Base-by-base conservation (phyloP, 768 basidiomycete species). In the Calocera cornea region DNA sequence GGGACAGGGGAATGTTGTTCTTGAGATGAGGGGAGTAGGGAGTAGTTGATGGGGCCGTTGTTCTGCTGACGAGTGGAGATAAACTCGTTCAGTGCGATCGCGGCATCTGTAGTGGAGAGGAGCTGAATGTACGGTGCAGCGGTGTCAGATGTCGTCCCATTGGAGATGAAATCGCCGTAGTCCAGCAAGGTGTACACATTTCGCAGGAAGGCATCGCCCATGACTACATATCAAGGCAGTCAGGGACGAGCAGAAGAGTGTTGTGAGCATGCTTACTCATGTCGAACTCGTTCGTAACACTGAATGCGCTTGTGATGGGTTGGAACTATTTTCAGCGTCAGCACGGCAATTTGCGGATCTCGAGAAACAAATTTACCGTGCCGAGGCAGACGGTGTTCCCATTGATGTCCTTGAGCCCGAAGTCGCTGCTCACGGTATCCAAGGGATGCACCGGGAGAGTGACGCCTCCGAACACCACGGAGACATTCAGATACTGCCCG, bases 391-490 rank as follows among this genome's bases (percentile, higher is more conserved):
- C 81, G 66, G 80, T 75, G 69, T 78, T 81, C 44, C 88, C 88
- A 16, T 77, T 75, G 8, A 67, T 71, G 72, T 83, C 79, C 10
- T 76, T 76, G 66, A 80, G 78, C 41, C 72, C 71, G 66, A 86
- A 84, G 71, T 88, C 88, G 73, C 83, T 65, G 65, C 77, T 70
- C 67, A 86, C 79, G 66, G 81, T 77, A 69, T 92, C 90, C 29
- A 92, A 77, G 19, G 90, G 90, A 73, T 91, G 88, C 0, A 92
- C 77, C 0, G 88, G 88, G 72, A 84, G 86, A n/a, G 80, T 78
- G 44, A 76, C 41, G 16, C 90, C 90, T 63, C 87, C 87, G 72
- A 92, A 87, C 68, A 82, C 84, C 78, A 92, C 80, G 2, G 85
- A 83, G 41, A 92, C 72, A 65, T 87, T 89, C 68, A 92, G 80